Evolutionary conservation across 495 filamentous ascomycete species (phyloP).

Genomic region (Penicillium longicatenatum): DNA sequence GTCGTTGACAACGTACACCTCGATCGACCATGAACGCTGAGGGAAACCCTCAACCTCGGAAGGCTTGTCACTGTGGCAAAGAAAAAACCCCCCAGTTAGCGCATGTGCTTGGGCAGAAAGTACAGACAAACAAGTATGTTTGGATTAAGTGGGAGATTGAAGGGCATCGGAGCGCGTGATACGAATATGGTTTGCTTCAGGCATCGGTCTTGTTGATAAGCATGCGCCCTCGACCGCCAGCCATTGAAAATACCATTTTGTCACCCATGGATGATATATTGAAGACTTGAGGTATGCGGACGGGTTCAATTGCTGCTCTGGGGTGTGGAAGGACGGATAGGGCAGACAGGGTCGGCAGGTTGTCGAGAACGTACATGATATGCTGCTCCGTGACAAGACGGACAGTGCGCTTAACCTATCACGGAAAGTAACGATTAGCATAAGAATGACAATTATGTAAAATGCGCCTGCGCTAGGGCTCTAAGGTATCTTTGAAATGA

Average conservation of each 20-base stretch:
- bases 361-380: conserved; percentile 66
- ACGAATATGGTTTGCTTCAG: not conserved
- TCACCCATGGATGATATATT: not conserved
- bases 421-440: conserved; percentile 7
- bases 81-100: conserved; percentile 7
- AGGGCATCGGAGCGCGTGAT: not conserved
- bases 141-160: not conserved
- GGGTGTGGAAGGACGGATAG: not conserved
- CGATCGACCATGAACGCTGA: conserved; percentile 72
- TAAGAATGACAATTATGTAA: not conserved
- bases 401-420: conserved; percentile 79
- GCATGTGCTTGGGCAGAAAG: not conserved
- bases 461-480: not conserved
- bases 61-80: conserved; percentile 55
- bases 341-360: conserved; percentile 8
- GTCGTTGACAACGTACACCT: conserved; percentile 61
- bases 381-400: conserved; percentile 91
- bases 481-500: not conserved
- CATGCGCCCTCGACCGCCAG: not conserved
- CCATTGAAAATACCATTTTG: not conserved
- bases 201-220: not conserved
- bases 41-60: conserved; percentile 85
- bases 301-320: conserved; percentile 8
- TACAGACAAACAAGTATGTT: not conserved
- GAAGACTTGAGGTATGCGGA: not conserved